A percentile compares a stretch with the other conserved stretches of the same genome.
phyloP scores from a whole-genome alignment of 2,329 filamentous ascomycete species.

The Calycina marina region DNA sequence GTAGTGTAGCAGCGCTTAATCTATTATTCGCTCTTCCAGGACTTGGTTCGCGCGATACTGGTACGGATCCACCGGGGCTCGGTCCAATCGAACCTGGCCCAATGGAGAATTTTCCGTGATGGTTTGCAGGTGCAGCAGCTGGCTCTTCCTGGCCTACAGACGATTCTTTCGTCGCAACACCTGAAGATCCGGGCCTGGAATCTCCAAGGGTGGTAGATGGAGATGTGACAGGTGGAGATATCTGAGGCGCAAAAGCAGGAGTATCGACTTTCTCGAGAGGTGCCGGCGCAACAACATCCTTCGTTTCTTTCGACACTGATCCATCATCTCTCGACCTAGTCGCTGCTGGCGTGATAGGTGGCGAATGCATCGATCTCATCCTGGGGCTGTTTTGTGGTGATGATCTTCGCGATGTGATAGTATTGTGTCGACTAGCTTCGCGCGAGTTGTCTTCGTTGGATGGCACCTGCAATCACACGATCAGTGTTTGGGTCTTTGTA shows the following conservation, averaged over 20 bases:
- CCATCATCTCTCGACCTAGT: slow-evolving; percentile 44
- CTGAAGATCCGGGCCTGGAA: slow-evolving; percentile 22
- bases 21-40: slow-evolving; percentile 44
- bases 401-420: slow-evolving; percentile 47
- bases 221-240: slow-evolving; percentile 41
- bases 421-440: slow-evolving; percentile 48
- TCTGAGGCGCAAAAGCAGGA: slow-evolving; percentile 52
- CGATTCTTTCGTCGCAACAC: slow-evolving; percentile 14
- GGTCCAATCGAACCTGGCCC: slow-evolving; percentile 22
- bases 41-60: slow-evolving; percentile 45
- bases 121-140: slow-evolving; percentile 8
- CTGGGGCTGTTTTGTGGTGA: slow-evolving; percentile 56
- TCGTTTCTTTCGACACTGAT: slow-evolving; percentile 15
- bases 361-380: slow-evolving; percentile 63
- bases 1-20: slow-evolving; percentile 54
- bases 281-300: slow-evolving; percentile 13
- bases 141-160: slow-evolving; percentile 13
- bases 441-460: slow-evolving; percentile 43
- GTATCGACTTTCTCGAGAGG: slow-evolving; percentile 25
- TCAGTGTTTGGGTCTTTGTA: background rate
- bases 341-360: slow-evolving; percentile 75
- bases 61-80: slow-evolving; percentile 31
- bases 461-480: slow-evolving; percentile 32
- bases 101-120: too few relatives aligned
- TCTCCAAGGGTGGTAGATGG: slow-evolving; percentile 23